These are phyloP conservation scores for Pythium aphanidermatum DNA, from an alignment of 352 stramenopile species.

Conservation along the genomic window DNA sequence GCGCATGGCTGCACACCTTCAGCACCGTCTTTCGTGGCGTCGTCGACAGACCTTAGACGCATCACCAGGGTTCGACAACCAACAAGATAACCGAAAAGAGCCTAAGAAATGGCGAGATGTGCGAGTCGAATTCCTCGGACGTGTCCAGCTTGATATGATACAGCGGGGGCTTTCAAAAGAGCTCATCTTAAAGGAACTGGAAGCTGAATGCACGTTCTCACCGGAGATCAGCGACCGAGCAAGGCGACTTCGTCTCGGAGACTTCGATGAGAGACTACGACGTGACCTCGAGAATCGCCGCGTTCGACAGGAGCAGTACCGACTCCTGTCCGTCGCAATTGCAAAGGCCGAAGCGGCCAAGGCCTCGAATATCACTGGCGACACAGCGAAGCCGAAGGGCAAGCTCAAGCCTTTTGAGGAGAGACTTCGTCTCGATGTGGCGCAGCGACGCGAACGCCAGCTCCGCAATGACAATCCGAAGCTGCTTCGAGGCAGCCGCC, in stretches of 20 bases:
- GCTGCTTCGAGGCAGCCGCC: background rate
- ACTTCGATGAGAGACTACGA: slow-evolving; percentile 54
- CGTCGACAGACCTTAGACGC: too few species aligned
- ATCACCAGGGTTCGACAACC: slow-evolving; percentile 1
- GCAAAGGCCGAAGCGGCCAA: slow-evolving; percentile 13
- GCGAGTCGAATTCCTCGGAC: slow-evolving; percentile 55
- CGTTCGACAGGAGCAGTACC: slow-evolving; percentile 31
- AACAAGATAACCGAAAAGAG: slow-evolving; percentile 5
- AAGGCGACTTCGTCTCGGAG: slow-evolving; percentile 33
- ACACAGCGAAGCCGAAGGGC: background rate
- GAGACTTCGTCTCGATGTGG: slow-evolving; percentile 37
- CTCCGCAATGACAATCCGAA: slow-evolving; percentile 1
- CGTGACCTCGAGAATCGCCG: slow-evolving; percentile 46
- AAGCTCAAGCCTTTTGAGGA: slow-evolving; percentile 32
- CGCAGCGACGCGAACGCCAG: slow-evolving; percentile 25
- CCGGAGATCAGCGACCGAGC: slow-evolving; percentile 35
- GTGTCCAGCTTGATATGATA: slow-evolving; percentile 52
- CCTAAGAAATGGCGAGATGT: slow-evolving; percentile 40
- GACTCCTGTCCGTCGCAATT: slow-evolving; percentile 8
- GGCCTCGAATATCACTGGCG: slow-evolving; percentile 1
- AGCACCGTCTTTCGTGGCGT: slow-evolving; percentile 5
- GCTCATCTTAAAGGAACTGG: slow-evolving; percentile 42
- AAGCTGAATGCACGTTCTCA: slow-evolving; percentile 48
- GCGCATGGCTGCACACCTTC: slow-evolving; percentile 39
- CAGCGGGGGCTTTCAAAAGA: slow-evolving; percentile 44